Evolutionary conservation across 805 yeast genomes (phyloP), one percentile per base, ranked within the genome.

Genomic region (Ogataea naganishii): DNA sequence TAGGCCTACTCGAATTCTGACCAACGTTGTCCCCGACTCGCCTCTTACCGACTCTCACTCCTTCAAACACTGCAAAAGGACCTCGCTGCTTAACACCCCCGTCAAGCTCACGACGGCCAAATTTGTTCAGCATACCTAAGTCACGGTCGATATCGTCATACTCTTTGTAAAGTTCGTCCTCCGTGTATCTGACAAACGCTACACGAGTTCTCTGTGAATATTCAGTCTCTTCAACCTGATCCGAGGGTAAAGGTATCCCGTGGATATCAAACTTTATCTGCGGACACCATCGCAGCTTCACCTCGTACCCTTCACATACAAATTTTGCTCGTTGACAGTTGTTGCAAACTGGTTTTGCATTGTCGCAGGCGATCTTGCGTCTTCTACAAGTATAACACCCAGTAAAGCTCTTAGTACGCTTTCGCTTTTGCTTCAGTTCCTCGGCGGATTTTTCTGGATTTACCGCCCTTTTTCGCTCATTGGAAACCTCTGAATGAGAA

Each of bases 311-410:
- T 18, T 79, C 84, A 46, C 96, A 86, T 3, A 62, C 58, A 17
- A 81, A 49, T 1, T 79, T 75, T 1, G 83, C 67, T 44, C 74
- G 76, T 23, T 61, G 60, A 51, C 96, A 86, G 34, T 81, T 66
- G n/a, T 53, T 48, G 53, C 96, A 86, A 10, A 57, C 49, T 0
- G 96, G 96, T 39, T 66, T 68, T 11, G 64, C 60, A 33, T 80
- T 59, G 49, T 84, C 95, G 53, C 96, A 86, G 34, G 81, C 75
- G 27, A 85, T 77, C 51, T 84, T 81, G 26, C 95, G 55, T 11
- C 77, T 60, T 25, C 95, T 65, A 46, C 96, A 85, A 0, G 95
- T 82, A 62, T 83, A 83, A 49, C 96, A 86, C 1, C 95, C 96
- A 0, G 82, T 75, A 47, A 83, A 85, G 0, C 92, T 76, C 48